Conservation (phyloP, 2,329 filamentous ascomycete species). For the Hypoxylon sp. region DNA sequence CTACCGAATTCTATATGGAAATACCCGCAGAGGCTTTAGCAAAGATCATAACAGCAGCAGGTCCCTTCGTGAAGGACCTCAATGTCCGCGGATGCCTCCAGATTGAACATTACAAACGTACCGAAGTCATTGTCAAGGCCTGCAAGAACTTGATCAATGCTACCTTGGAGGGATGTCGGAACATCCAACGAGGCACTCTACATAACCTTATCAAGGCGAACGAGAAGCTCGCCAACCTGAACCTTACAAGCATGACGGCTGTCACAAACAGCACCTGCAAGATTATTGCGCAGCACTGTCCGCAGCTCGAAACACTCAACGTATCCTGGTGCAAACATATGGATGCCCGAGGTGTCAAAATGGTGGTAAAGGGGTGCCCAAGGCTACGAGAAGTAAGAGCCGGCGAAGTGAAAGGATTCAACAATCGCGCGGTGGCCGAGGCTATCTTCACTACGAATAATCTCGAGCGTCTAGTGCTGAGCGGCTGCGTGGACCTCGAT, state of each 20-base stretch:
- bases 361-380: constrained; percentile 78
- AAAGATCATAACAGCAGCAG: constrained; percentile 85
- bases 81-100: constrained; percentile 94
- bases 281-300: constrained; percentile 84
- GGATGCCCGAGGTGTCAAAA: constrained; percentile 79
- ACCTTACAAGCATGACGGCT: constrained; percentile 82
- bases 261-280: constrained; percentile 88
- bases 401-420: constrained; percentile 83
- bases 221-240: constrained; percentile 81
- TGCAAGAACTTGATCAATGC: constrained; percentile 90
- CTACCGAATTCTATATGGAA: constrained; percentile 85
- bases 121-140: constrained; percentile 80
- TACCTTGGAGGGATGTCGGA: constrained; percentile 88
- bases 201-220: constrained; percentile 82
- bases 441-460: constrained; percentile 83
- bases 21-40: constrained; percentile 87
- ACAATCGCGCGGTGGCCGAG: constrained; percentile 76
- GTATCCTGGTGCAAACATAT: constrained; percentile 94
- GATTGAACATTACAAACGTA: constrained; percentile 82
- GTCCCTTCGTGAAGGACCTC: constrained; percentile 89
- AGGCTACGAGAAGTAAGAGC: constrained; percentile 83
- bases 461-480: constrained; percentile 84
- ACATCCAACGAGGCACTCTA: constrained; percentile 81
- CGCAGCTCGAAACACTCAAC: constrained; percentile 84
- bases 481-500: constrained; percentile 81